Evolutionary conservation across 805 yeast species (phyloP).

Genomic region (Zygosaccharomyces bailii): DNA sequence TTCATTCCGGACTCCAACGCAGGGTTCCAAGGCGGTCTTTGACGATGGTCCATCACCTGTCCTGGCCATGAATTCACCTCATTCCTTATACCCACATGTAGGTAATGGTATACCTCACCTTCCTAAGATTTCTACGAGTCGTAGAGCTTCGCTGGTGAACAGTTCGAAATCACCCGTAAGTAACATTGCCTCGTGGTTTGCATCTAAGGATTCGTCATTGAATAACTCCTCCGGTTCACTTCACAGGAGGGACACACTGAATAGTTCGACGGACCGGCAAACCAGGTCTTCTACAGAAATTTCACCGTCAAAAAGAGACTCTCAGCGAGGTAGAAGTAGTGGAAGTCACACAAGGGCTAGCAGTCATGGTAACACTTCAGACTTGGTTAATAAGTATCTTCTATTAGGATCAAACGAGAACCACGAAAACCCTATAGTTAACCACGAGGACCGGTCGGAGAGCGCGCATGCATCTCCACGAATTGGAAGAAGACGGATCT

Average conservation of each 20-base stretch:
- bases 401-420: conserved; percentile 3
- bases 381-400: conserved; percentile 12
- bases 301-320: conserved; percentile 12
- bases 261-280: conserved; percentile 6
- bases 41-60: conserved; percentile 34
- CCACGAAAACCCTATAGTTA: conserved; percentile 6
- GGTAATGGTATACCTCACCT: conserved; percentile 18
- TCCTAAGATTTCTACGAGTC: conserved; percentile 26
- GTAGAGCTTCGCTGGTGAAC: conserved; percentile 21
- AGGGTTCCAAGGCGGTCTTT: conserved; percentile 25
- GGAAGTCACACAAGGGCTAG: conserved; percentile 1
- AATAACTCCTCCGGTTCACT: conserved; percentile 10
- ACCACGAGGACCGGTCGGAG: conserved; percentile 8
- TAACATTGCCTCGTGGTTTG: conserved; percentile 18
- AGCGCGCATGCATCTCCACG: conserved; percentile 7
- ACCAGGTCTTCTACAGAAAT: conserved; percentile 11
- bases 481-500: conserved; percentile 18
- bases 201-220: conserved; percentile 16
- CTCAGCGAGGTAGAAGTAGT: conserved; percentile 1
- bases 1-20: conserved; percentile 28
- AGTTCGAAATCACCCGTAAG: conserved; percentile 19
- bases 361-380: conserved; percentile 7
- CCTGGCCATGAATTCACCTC: conserved; percentile 25
- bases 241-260: conserved; percentile 8
- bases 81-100: conserved; percentile 17